Conservation (phyloP, 1,139 yeast genomes). For the Sugiyamaella xylanicola region DNA sequence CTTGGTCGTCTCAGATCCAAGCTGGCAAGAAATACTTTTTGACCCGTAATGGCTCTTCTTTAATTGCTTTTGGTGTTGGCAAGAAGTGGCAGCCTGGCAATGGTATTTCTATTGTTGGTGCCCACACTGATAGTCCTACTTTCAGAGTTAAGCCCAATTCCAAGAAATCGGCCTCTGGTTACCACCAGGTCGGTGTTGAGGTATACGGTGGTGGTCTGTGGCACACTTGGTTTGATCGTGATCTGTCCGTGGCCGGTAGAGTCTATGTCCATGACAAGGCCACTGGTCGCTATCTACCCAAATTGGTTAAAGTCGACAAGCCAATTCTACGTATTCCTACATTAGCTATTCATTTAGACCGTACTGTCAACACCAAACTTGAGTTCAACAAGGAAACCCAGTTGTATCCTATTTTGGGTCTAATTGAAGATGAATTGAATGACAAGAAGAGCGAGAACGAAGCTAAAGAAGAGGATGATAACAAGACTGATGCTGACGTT, state of each 20-base stretch:
- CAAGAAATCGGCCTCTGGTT: constrained; percentile 65
- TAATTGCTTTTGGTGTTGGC: constrained; percentile 86
- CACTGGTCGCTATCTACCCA: constrained; percentile 56
- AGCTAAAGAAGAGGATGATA: constrained; percentile 38
- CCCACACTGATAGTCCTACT: constrained; percentile 96
- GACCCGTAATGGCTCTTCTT: constrained; percentile 77
- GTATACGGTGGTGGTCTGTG: constrained; percentile 95
- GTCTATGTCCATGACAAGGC: constrained; percentile 63
- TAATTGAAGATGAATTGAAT: constrained; percentile 47
- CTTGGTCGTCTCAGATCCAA: constrained; percentile 64
- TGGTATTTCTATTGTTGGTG: constrained; percentile 87
- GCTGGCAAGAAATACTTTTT: constrained; percentile 61
- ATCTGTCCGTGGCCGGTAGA: constrained; percentile 88
- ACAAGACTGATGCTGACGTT: constrained; percentile 52
- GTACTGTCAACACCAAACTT: constrained; percentile 74
- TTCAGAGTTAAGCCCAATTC: constrained; percentile 88
- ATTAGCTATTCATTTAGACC: constrained; percentile 86
- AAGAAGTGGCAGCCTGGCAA: constrained; percentile 73
- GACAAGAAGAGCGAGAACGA: constrained; percentile 32
- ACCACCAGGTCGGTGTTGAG: constrained; percentile 89
- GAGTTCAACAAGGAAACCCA: constrained; percentile 91
- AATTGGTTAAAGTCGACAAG: constrained; percentile 73
- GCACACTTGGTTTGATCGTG: constrained; percentile 83
- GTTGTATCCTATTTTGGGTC: constrained; percentile 83
- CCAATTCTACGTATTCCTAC: constrained; percentile 93